A percentile compares a stretch with the other conserved stretches of the same genome.
Evolutionary conservation across 2,329 filamentous ascomycete species (phyloP).

Genomic region (Cladosporium sp.): DNA sequence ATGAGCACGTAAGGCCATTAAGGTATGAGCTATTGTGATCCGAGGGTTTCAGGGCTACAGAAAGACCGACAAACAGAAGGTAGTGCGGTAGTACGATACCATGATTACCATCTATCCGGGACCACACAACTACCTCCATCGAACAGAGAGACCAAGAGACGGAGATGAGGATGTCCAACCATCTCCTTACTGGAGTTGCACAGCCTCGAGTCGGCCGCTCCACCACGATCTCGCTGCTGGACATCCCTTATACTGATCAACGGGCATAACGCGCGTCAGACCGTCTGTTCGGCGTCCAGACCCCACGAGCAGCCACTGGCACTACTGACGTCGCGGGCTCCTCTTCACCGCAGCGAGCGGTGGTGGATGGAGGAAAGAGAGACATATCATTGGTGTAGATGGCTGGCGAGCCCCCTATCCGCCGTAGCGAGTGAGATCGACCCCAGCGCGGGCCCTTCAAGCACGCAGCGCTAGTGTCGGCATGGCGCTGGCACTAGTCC

Average conservation of each 20-base stretch:
- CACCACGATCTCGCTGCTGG: not conserved
- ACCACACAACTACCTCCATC: not conserved
- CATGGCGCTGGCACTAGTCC: not conserved
- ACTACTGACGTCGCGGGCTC: not conserved
- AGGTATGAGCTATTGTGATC: no score
- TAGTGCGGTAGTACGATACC: no score
- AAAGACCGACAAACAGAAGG: not conserved
- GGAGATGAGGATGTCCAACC: no score
- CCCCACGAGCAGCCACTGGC: not conserved
- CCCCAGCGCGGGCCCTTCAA: constrained; percentile 13
- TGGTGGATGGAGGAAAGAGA: no score
- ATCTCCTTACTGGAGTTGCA: not conserved
- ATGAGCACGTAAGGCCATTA: no score
- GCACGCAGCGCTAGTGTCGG: constrained; percentile 3
- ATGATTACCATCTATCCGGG: not conserved
- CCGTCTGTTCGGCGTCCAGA: not conserved
- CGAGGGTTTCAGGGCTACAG: no score
- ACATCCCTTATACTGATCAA: constrained; percentile 1
- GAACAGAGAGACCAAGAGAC: not conserved
- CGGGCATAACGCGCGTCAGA: constrained; percentile 4
- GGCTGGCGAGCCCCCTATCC: not conserved
- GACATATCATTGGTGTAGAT: not conserved
- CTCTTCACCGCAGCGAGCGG: constrained; percentile 6
- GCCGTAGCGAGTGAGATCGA: not conserved
- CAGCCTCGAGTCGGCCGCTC: not conserved